Evolutionary conservation across 768 basidiomycete genomes (phyloP), one percentile per base, ranked within the genome.

Genomic region (Pisolithus microcarpus): DNA sequence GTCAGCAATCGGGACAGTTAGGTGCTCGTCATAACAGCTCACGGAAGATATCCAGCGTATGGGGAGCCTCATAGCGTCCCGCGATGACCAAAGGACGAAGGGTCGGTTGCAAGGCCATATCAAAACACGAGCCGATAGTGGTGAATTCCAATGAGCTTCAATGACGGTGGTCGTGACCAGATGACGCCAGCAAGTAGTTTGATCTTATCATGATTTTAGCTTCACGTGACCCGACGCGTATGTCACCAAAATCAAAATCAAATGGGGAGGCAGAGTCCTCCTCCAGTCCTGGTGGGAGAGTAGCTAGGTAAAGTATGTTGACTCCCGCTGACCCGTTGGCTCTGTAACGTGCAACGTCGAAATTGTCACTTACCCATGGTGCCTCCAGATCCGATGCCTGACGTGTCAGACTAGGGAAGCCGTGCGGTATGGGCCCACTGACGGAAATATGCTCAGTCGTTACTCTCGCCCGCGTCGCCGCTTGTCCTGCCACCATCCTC

Each of bases 31-130:
- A 16, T 39, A 13, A 19, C 46, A 1, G 64, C 85, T 60, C 60
- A 85, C 87, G 65, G 67, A 88, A 91, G 51, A 91, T 68, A 52
- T 93, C 90, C 46, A 92, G 73, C 2, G 86, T 88, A 59, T 92
- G 87, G 0, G 85, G 84, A 0, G 89, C 77, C 26, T 76, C 70
- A 48, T 63, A 60, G 16, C 55, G 61, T 38, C 90, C 90, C 3
- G 79, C 75, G 52, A 92, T 70, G 47, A 84, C 64, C 43, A 86
- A 72, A 45, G 85, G 77, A 28, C 73, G 68, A 36, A 92, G 77
- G 46, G 78, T 81, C 1, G 90, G 88, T 74, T 82, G 85, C 40
- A 91, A 75, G 43, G 90, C 84, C 90, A 92, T 92, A 13, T 21
- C 30, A 23, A 15, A 38, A 15, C 11, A 19, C 3, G 38, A 30